Evolutionary conservation across 2,329 filamentous ascomycete genomes (phyloP).

Genomic region (Achaetomium macrosporum): DNA sequence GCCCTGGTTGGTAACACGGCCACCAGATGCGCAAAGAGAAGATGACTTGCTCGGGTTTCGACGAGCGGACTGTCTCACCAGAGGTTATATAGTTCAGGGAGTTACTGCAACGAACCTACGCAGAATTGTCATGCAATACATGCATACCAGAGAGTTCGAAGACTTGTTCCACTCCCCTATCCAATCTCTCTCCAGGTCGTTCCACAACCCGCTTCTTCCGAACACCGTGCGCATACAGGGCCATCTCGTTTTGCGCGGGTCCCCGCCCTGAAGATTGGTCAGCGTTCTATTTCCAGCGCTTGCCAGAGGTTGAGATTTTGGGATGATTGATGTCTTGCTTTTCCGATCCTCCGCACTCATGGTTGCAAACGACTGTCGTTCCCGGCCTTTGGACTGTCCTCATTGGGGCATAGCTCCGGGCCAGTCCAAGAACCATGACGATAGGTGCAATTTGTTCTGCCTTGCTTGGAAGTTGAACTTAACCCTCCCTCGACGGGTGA

Average conservation of each 20-base stretch:
- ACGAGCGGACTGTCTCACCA: not conserved
- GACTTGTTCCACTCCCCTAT: not conserved
- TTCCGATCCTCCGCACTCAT: too few relatives aligned
- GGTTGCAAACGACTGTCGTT: not conserved
- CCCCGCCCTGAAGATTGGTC: not conserved
- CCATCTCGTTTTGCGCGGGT: constrained; percentile 4
- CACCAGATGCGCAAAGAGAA: constrained; percentile 1
- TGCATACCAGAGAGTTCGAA: not conserved
- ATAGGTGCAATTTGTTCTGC: constrained; percentile 19
- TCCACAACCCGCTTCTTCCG: constrained; percentile 20
- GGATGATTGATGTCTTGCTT: too few relatives aligned
- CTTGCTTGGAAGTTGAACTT: constrained; percentile 1
- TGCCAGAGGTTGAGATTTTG: too few relatives aligned
- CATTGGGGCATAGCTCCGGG: not conserved
- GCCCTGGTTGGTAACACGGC: not conserved
- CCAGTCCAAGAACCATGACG: constrained; percentile 21
- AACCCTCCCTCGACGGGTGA: too few relatives aligned
- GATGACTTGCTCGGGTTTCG: not conserved
- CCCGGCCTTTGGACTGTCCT: not conserved
- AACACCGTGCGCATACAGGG: constrained; percentile 23
- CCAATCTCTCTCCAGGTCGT: not conserved
- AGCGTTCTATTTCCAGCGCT: not conserved
- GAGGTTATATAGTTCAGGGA: too few relatives aligned
- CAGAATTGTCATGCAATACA: not conserved
- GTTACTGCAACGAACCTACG: not conserved